Evolutionary conservation across 306 rosid species (phyloP).

Genomic region (peach (Prunus persica)): Prunus_persica_NCBIv2 NC_034012.1:2522501-2523000

Average conservation of each 20-base stretch:
- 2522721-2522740: background rate
- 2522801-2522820: background rate
- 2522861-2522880: background rate
- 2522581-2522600: constrained; percentile 55
- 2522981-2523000: background rate
- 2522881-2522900: background rate
- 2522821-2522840: background rate
- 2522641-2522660: constrained; percentile 63
- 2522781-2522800: background rate
- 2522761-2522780: background rate
- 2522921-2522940: background rate
- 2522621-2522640: constrained; percentile 59
- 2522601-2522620: constrained; percentile 68
- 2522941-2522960: background rate
- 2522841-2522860: background rate
- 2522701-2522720: background rate
- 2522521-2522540: constrained; percentile 1
- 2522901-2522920: background rate
- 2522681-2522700: background rate
- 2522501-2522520: constrained; percentile 5
- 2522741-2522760: background rate
- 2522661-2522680: constrained; percentile 45
- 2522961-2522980: background rate
- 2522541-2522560: background rate
- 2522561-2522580: constrained; percentile 60